Evolutionary conservation across 169 alveolate genomes (phyloP), one percentile per base, ranked within the genome.

Genomic region (Neospora caninum): DNA sequence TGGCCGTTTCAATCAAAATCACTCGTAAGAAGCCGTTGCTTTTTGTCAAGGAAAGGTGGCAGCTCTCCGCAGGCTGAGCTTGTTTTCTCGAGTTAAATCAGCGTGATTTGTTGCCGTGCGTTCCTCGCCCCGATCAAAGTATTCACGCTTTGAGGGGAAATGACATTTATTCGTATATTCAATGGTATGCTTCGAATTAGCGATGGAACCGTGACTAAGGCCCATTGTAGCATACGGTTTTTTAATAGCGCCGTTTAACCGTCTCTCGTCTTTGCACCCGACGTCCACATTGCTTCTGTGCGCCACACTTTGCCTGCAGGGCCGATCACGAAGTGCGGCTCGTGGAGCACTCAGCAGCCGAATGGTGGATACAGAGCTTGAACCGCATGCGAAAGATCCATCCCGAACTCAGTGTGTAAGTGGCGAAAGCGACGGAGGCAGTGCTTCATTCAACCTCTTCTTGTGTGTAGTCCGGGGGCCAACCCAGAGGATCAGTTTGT

Each of bases 361-460:
- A 88, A 69, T 88, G 92, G 92, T 88, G 92, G 92, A 64, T 88
- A 16, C 92, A 88, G 84, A 88, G 92, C 84, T 53, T 88, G 36
- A 88, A 88, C 84, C 53, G 84, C 38, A 88, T 88, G 92, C 54
- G 58, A 80, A 69, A 42, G 38, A 54, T 88, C 25, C 92, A 88
- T 41, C 92, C 92, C 34, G 92, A 88, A 41, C 84, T 88, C 18
- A 49, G 80, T 64, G 84, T 88, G 92, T 88, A 88, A 64, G 92
- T 34, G 41, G 20, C 39, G 34, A 18, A 7, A 18, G 9, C 86
- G 34, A 25, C n/a, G 41, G 36, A 7, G 49, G 34, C 34, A 31
- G n/a, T 45, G 91, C 91, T 49, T 20, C 25, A 0, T 20, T 29
- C 4, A 20, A 29, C 7, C 36, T 13, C 7, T 64, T 9, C 2